Evolutionary conservation across 129 eudicot genomes (phyloP), one percentile per base, ranked within the genome.

Genomic region (Erigeron canadensis): DNA sequence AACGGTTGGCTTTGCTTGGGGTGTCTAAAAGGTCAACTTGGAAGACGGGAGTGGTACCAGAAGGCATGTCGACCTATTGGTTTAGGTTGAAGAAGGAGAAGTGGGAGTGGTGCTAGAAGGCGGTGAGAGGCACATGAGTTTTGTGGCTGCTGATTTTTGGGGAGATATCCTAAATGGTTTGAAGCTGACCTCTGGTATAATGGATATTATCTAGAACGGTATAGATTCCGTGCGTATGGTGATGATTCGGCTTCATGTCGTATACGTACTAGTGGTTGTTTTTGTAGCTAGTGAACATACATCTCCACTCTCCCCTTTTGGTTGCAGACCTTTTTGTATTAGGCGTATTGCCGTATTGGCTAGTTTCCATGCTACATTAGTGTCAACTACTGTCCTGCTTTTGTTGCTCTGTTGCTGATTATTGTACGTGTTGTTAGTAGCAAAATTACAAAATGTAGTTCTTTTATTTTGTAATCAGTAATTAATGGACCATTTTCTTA

Each of bases 31-130:
- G 99, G 99, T 94, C 99, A 63, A 75, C 70, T 6, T 94, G 99
- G 99, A 94, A 87, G 64, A 89, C 99, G 0, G 96, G 97, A 84
- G 79, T 70, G 86, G 87, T 44, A 87, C 97, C 5, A 90, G 99
- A 97, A 96, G 99, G 99, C 99, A 94, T 37, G 97, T 88, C 13
- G 97, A 94, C 79, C 99, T 90, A 86, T 78, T 94, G 69, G 97
- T 94, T 46, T 94, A 87, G 74, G 77, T 94, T 10, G 99, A 94
- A 79, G 97, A 94, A 72, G 99, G 99, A 5, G 99, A 94, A 62
- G 99, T 94, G 28, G 86, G 97, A 62, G 99, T 94, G 4, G 99
- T 94, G 45, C 99, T 97, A 0, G 97, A 94, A 79, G 96, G 97
- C 11, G 86, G 99, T 45, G n/a, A n/a, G n/a, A n/a, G n/a, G 5